These are phyloP conservation scores for Fusarium sp. DNA, from an alignment of 2,329 filamentous ascomycete species.

Conservation along the genomic window DNA sequence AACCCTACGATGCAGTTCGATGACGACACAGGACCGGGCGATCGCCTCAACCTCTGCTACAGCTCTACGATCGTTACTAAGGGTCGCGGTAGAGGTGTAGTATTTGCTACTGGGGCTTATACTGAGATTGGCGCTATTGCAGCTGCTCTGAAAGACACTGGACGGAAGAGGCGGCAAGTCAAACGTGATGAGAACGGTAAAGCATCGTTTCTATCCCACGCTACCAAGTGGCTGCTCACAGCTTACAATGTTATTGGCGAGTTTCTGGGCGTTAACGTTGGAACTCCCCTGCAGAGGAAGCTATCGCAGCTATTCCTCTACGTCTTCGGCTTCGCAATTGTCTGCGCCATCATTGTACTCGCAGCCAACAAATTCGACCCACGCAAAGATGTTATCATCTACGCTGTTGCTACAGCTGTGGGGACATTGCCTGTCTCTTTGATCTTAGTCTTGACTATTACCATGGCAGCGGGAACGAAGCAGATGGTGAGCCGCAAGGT, in stretches of 20 bases:
- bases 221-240: slow-evolving; percentile 48
- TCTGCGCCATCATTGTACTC: slow-evolving; percentile 36
- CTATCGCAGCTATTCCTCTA: slow-evolving; percentile 72
- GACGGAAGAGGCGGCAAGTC: slow-evolving; percentile 44
- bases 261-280: slow-evolving; percentile 60
- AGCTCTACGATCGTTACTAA: slow-evolving; percentile 70
- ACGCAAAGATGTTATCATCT: slow-evolving; percentile 50
- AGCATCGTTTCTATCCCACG: slow-evolving; percentile 43
- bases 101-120: slow-evolving; percentile 69
- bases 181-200: slow-evolving; percentile 56
- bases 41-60: slow-evolving; percentile 70
- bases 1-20: slow-evolving; percentile 53
- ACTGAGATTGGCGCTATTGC: slow-evolving; percentile 72
- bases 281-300: slow-evolving; percentile 74
- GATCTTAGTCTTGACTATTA: slow-evolving; percentile 65
- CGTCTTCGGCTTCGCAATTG: slow-evolving; percentile 48
- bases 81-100: slow-evolving; percentile 67
- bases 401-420: slow-evolving; percentile 53
- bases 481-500: slow-evolving; percentile 59
- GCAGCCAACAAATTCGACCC: slow-evolving; percentile 42
- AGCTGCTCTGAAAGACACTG: slow-evolving; percentile 51
- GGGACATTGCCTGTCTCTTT: slow-evolving; percentile 58
- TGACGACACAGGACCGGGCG: slow-evolving; percentile 57
- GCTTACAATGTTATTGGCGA: slow-evolving; percentile 38
- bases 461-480: slow-evolving; percentile 62